A percentile compares a stretch with the other conserved stretches of the same genome.
Evolutionary conservation across 306 rosid species (phyloP).

Genomic region (Gleditsia sinensis): DNA sequence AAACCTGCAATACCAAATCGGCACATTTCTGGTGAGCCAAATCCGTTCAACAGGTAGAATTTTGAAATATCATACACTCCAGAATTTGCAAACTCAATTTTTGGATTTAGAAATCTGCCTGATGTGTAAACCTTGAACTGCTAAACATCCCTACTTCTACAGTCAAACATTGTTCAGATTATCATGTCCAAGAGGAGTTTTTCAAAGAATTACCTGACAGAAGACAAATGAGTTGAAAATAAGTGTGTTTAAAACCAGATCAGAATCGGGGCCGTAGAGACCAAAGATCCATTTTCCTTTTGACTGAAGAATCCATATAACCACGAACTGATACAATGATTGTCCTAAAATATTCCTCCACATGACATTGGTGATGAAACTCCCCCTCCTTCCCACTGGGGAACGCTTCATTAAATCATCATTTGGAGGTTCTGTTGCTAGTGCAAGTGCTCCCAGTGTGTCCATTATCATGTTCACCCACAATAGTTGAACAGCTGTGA

Average conservation of each 20-base stretch:
- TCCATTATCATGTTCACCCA: slow-evolving; percentile 99
- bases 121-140: too few species aligned
- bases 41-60: too few species aligned
- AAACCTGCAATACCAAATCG: slow-evolving; percentile 55
- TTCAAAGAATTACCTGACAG: slow-evolving; percentile 94
- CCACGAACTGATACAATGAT: slow-evolving; percentile 69
- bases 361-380: slow-evolving; percentile 85
- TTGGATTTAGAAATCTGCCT: too few species aligned
- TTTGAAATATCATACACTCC: too few species aligned
- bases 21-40: too few species aligned
- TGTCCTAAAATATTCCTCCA: slow-evolving; percentile 98
- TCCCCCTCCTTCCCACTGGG: slow-evolving; percentile 86
- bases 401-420: slow-evolving; percentile 85
- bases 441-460: slow-evolving; percentile 94
- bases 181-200: too few species aligned
- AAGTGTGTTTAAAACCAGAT: slow-evolving; percentile 75
- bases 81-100: too few species aligned
- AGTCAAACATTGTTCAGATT: too few species aligned
- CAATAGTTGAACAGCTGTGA: slow-evolving; percentile 97
- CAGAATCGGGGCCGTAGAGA: slow-evolving; percentile 65
- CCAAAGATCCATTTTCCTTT: slow-evolving; percentile 66
- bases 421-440: slow-evolving; percentile 96
- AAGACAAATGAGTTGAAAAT: slow-evolving; percentile 92
- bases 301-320: slow-evolving; percentile 81
- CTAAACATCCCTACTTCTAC: too few species aligned